Evolutionary conservation across 1,284 basidiomycete species (phyloP).

Genomic region (Naganishia cerealis): DNA sequence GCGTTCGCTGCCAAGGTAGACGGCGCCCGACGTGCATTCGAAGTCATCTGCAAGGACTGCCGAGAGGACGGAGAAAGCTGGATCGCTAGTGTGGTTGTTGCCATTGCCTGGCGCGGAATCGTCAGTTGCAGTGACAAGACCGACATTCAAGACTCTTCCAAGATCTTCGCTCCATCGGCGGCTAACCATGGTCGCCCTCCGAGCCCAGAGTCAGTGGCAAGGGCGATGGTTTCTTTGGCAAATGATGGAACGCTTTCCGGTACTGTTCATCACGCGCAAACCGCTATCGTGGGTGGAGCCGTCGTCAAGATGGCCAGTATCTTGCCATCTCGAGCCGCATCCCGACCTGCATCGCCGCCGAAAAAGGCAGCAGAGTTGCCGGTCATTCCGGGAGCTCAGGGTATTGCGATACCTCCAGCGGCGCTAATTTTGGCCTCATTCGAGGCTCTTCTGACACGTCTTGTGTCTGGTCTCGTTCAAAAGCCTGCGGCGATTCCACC

Average conservation of each 20-base stretch:
- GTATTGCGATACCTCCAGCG: conserved; percentile 40
- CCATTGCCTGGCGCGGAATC: conserved; percentile 54
- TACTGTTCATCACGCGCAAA: conserved; percentile 18
- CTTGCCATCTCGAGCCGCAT: conserved; percentile 38
- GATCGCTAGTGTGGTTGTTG: conserved; percentile 53
- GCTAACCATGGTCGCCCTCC: conserved; percentile 42
- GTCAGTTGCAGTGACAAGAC: conserved; percentile 48
- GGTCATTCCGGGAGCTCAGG: conserved; percentile 30
- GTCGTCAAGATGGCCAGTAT: conserved; percentile 38
- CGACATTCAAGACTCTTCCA: conserved; percentile 17
- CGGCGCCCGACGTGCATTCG: conserved; percentile 48
- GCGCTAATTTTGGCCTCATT: conserved; percentile 51
- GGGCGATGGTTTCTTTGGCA: conserved; percentile 44
- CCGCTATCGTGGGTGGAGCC: conserved; percentile 32
- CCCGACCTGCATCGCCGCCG: conserved; percentile 51
- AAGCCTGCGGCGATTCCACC: conserved; percentile 41
- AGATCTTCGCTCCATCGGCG: conserved; percentile 15
- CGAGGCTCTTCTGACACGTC: conserved; percentile 51
- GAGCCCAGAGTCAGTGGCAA: conserved; percentile 46
- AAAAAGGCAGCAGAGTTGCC: conserved; percentile 34
- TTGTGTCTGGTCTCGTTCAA: conserved; percentile 51
- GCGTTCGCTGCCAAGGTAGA: conserved; percentile 53
- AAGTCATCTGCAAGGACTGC: conserved; percentile 49
- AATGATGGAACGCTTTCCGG: conserved; percentile 40
- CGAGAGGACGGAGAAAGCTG: conserved; percentile 54